Evolutionary conservation across 2,329 filamentous ascomycete genomes (phyloP).

Genomic region (Curvularia verruculosa): DNA sequence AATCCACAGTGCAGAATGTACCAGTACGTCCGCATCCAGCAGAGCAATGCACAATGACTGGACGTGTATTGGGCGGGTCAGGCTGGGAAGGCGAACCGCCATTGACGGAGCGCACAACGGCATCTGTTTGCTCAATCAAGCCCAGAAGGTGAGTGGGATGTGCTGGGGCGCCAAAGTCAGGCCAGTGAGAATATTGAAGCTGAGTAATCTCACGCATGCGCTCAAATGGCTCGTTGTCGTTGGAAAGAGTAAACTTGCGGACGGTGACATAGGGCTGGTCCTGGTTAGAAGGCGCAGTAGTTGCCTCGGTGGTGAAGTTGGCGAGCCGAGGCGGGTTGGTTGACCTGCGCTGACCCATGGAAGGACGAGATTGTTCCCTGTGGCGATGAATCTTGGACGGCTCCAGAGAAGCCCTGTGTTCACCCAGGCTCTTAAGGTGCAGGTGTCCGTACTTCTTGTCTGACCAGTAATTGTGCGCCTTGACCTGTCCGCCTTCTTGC

Average conservation of each 20-base stretch:
- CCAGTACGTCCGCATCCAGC: slow-evolving; percentile 95
- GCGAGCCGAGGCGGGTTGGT: slow-evolving; percentile 43
- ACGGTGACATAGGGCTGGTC: slow-evolving; percentile 80
- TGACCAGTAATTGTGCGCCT: slow-evolving; percentile 94
- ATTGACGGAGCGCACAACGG: slow-evolving; percentile 61
- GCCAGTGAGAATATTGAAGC: slow-evolving; percentile 94
- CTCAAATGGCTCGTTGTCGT: slow-evolving; percentile 77
- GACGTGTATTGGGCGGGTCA: slow-evolving; percentile 60
- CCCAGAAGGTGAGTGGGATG: slow-evolving; percentile 85
- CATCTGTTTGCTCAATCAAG: slow-evolving; percentile 88
- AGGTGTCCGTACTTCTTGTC: slow-evolving; percentile 78
- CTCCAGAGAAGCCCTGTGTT: slow-evolving; percentile 81
- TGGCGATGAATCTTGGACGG: slow-evolving; percentile 58
- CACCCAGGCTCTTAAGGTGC: slow-evolving; percentile 75
- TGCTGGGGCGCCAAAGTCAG: slow-evolving; percentile 92
- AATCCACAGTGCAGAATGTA: slow-evolving; percentile 95
- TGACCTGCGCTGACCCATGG: slow-evolving; percentile 43
- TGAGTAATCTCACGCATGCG: slow-evolving; percentile 93
- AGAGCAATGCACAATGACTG: slow-evolving; percentile 92
- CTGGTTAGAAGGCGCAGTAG: slow-evolving; percentile 40
- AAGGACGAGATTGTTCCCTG: slow-evolving; percentile 45
- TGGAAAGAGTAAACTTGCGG: slow-evolving; percentile 83
- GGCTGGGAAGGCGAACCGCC: slow-evolving; percentile 63
- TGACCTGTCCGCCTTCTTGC: slow-evolving; percentile 88
- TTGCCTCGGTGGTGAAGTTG: slow-evolving; percentile 35